A percentile compares a stretch with the other conserved stretches of the same genome.
Evolutionary conservation across 2,329 filamentous ascomycete species (phyloP).

Genomic region (Orbilia quercus): DNA sequence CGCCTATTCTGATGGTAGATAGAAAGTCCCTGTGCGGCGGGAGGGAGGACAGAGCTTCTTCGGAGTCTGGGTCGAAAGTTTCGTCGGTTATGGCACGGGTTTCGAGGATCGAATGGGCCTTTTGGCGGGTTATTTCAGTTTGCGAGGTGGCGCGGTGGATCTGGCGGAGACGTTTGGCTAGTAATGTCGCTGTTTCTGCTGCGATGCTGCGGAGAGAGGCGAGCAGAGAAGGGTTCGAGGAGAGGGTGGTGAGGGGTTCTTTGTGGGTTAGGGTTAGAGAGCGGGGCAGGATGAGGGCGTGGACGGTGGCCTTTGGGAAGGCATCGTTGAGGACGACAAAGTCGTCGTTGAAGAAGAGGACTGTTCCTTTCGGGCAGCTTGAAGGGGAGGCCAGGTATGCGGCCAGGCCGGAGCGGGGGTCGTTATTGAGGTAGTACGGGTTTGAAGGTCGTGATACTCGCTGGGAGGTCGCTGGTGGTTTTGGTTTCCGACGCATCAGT

Average conservation of each 20-base stretch:
- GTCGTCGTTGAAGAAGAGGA: constrained; percentile 75
- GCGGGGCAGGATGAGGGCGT: constrained; percentile 88
- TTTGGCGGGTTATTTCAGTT: constrained; percentile 72
- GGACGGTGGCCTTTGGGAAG: constrained; percentile 85
- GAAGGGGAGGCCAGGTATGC: constrained; percentile 75
- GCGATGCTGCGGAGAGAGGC: constrained; percentile 33
- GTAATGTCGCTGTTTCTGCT: constrained; percentile 72
- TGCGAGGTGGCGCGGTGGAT: constrained; percentile 73
- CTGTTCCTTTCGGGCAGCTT: constrained; percentile 69
- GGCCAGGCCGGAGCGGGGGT: constrained; percentile 71
- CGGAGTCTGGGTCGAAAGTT: constrained; percentile 57
- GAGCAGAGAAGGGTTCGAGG: constrained; percentile 33
- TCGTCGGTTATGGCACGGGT: constrained; percentile 61
- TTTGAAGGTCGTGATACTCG: constrained; percentile 14
- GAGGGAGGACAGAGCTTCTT: constrained; percentile 29
- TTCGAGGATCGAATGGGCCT: constrained; percentile 72
- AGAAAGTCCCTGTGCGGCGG: constrained; percentile 74
- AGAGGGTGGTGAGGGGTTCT: constrained; percentile 81
- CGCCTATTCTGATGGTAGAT: constrained; percentile 76
- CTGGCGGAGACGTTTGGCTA: constrained; percentile 79
- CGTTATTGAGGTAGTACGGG: constrained; percentile 40
- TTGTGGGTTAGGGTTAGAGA: constrained; percentile 68
- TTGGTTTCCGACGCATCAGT: constrained; percentile 47
- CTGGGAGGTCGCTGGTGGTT: constrained; percentile 7
- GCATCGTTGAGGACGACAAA: constrained; percentile 83